Base-by-base conservation (phyloP, 441 rosid genomes). In the Corymbia citriodora region DNA sequence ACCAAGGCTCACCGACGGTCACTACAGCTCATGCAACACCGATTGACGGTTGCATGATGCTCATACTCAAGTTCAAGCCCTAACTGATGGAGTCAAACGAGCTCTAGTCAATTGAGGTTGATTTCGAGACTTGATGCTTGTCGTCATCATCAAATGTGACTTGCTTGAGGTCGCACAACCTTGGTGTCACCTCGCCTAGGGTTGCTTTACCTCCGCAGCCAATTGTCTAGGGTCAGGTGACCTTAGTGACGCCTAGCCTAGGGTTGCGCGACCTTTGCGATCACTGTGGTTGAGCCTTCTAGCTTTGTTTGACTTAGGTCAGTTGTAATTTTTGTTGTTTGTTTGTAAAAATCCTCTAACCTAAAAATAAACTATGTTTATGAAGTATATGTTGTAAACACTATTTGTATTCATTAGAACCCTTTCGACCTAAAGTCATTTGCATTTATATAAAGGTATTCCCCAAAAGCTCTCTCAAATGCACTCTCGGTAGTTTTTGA, bases 101-200 rank as follows among this genome's bases (percentile, higher is more conserved):
- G 63, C 63, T 23, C 27, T 57, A 57, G 9, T 57, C 23, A 12
- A 57, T 25, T 21, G 61, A 8, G 61, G 12, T 57, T 9, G 63
- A 57, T 57, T 57, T 57, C 63, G 23, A 57, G 29, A 0, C 29
- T 57, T 57, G 63, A 57, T 0, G 21, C 63, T 9, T 57, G 3
- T 23, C 0, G 0, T 57, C 63, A 5, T 57, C 23, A 15, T 27
- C n/a, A 27, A 59, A 25, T 59, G 16, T 18, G 5, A 59, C 31
- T 27, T 59, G 31, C 65, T 4, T 11, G 23, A 59, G 31, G 11
- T 27, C 31, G 27, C 2, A n/a, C 10, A 15, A 11, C 31, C 65
- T 11, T 0, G 8, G 27, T n/a, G 11, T 5, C 3, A 0, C 65
- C 65, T 59, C 0, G 0, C 1, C 27, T 27, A 13, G 31, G 0